These are phyloP conservation scores for Dothistroma pini DNA, from an alignment of 2,329 filamentous ascomycete species.

Conservation along the genomic window DNA sequence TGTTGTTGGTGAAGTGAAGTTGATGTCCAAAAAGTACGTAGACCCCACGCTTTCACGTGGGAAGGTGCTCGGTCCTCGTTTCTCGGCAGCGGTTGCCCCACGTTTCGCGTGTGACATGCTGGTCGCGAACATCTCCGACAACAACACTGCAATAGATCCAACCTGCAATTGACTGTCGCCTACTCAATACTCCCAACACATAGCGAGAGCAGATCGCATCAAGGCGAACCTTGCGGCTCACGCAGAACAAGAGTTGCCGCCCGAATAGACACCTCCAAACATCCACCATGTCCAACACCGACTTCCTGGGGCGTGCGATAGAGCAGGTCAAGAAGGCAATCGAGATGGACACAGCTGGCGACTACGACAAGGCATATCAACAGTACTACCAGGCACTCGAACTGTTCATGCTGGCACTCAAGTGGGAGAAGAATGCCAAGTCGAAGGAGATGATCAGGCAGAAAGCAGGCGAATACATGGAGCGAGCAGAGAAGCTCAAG, in stretches of 20 bases:
- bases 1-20: constrained; percentile 4
- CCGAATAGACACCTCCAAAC: constrained; percentile 6
- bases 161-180: background rate
- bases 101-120: background rate
- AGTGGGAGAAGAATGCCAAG: constrained; percentile 99
- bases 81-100: background rate
- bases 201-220: too few species aligned
- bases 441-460: constrained; percentile 96
- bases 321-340: constrained; percentile 97
- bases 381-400: constrained; percentile 94
- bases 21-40: background rate
- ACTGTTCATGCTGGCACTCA: constrained; percentile 96
- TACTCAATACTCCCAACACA: background rate
- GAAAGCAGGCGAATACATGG: constrained; percentile 96
- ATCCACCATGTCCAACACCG: constrained; percentile 77
- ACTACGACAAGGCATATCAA: constrained; percentile 97
- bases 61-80: background rate
- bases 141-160: background rate
- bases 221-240: too few species aligned
- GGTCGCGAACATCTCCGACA: background rate
- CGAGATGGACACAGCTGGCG: constrained; percentile 88
- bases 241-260: background rate
- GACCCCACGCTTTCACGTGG: background rate
- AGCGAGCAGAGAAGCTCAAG: constrained; percentile 97
- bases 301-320: constrained; percentile 95